A percentile compares a stretch with the other conserved stretches of the same genome.
Conservation (phyloP, 345 rosid genomes). For the Psidium guajava region DNA sequence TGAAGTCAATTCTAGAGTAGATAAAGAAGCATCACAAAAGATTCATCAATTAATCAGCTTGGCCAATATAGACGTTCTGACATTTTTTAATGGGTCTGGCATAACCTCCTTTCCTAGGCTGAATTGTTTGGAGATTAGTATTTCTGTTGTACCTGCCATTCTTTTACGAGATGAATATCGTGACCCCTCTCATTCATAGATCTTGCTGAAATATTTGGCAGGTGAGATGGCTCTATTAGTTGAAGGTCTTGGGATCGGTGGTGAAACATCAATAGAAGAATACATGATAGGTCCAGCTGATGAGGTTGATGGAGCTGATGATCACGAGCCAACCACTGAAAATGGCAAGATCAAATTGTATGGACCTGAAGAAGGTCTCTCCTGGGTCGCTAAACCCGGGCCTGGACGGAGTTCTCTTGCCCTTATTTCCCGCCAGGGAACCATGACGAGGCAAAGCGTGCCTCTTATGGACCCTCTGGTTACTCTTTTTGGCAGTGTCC, state of each 20-base stretch:
- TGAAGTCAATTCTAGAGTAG: not conserved
- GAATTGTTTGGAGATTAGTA: not conserved
- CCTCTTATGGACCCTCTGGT: conserved; percentile 82
- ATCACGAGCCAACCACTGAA: conserved; percentile 31
- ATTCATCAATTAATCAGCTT: not conserved
- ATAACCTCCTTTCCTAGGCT: not conserved
- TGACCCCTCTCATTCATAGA: not conserved
- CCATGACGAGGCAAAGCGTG: conserved; percentile 49
- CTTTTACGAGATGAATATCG: not conserved
- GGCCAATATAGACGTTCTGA: not conserved
- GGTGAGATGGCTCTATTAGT: conserved; percentile 97
- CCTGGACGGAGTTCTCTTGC: conserved; percentile 57
- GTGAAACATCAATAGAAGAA: conserved; percentile 83
- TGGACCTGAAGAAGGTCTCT: conserved; percentile 67
- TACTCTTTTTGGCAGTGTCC: conserved; percentile 74
- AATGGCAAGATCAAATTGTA: conserved; percentile 50
- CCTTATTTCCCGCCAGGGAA: conserved; percentile 66
- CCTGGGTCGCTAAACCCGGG: conserved; percentile 72
- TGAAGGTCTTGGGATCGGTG: conserved; percentile 92
- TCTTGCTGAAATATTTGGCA: conserved; percentile 36
- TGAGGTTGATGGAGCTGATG: conserved; percentile 50
- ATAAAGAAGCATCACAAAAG: not conserved
- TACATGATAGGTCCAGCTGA: conserved; percentile 66
- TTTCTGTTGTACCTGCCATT: not conserved
- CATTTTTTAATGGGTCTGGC: not conserved